These are phyloP conservation scores for Diaporthe ampelina DNA, from an alignment of 2,329 filamentous ascomycete genomes.

Conservation along the genomic window DNA sequence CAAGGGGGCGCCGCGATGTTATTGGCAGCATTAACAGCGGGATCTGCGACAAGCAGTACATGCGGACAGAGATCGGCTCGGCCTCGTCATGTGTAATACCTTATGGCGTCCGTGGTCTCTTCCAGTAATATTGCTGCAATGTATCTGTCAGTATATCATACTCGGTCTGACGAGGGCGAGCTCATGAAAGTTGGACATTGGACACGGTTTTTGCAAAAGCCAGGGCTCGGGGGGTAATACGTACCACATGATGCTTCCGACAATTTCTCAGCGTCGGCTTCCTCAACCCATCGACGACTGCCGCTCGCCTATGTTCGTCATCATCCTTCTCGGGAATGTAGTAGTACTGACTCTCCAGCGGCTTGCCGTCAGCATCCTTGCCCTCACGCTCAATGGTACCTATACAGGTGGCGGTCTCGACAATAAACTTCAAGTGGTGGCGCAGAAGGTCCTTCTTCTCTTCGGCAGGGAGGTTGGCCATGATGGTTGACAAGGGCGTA, in stretches of 20 bases:
- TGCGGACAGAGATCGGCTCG: slow-evolving; percentile 40
- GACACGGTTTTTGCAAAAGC: neutral
- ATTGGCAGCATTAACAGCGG: neutral
- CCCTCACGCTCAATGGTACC: slow-evolving; percentile 91
- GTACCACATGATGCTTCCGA: slow-evolving; percentile 81
- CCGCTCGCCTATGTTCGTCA: slow-evolving; percentile 82
- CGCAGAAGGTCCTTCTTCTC: slow-evolving; percentile 72
- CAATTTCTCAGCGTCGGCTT: slow-evolving; percentile 92
- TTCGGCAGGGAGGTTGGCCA: slow-evolving; percentile 84
- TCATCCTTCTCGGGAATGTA: slow-evolving; percentile 90
- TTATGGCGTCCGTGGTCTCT: slow-evolving; percentile 71
- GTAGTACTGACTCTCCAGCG: slow-evolving; percentile 96
- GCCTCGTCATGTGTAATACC: neutral
- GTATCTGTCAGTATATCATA: slow-evolving; percentile 38
- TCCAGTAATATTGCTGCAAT: slow-evolving; percentile 78
- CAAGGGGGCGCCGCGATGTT: neutral
- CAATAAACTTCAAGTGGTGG: slow-evolving; percentile 76
- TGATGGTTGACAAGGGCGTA: slow-evolving; percentile 88
- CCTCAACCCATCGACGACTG: slow-evolving; percentile 86
- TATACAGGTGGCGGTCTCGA: slow-evolving; percentile 83
- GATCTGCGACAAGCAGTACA: neutral
- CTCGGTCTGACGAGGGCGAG: neutral
- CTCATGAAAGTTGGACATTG: neutral
- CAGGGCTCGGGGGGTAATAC: neutral
- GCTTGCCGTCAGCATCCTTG: slow-evolving; percentile 95